Percentiles rank a stretch among this genome's conserved stretches.
phyloP scores from a whole-genome alignment of 2,329 filamentous ascomycete species.

The Aspergillus ochraceoroseus region DNA sequence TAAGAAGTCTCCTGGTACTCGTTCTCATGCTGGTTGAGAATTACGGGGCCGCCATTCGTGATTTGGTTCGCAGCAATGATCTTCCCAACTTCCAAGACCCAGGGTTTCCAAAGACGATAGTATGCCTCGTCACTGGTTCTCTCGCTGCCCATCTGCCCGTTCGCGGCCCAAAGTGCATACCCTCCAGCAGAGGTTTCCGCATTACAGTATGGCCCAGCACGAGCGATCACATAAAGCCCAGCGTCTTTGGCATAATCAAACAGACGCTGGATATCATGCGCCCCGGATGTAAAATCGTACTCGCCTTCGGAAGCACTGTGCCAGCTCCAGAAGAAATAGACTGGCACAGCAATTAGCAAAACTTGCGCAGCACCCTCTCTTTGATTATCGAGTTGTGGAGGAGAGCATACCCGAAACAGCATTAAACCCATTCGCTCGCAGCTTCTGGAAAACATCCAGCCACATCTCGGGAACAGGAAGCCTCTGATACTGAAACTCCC shows the following conservation, averaged over 20 bases:
- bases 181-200: conserved; percentile 50
- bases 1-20: conserved; percentile 53
- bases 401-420: too few species aligned
- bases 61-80: conserved; percentile 55
- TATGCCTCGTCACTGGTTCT: conserved; percentile 44
- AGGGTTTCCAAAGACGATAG: conserved; percentile 42
- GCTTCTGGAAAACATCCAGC: conserved; percentile 53
- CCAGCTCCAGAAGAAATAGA: conserved; percentile 34
- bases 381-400: too few species aligned
- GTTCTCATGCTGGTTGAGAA: conserved; percentile 73
- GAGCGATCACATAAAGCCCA: conserved; percentile 50
- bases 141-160: conserved; percentile 45
- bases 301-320: conserved; percentile 27
- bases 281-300: conserved; percentile 50
- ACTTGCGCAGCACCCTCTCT: too few species aligned
- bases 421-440: conserved; percentile 53
- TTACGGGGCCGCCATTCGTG: conserved; percentile 71
- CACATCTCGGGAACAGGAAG: conserved; percentile 53
- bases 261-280: conserved; percentile 49
- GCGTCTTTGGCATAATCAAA: conserved; percentile 51
- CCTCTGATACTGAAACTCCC: conserved; percentile 53
- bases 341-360: conserved; percentile 43
- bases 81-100: conserved; percentile 54
- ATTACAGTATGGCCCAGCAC: conserved; percentile 51
- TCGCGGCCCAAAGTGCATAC: conserved; percentile 45